phyloP scores from a whole-genome alignment of 2,329 filamentous ascomycete species.

The Clarireedia hainanense region DNA sequence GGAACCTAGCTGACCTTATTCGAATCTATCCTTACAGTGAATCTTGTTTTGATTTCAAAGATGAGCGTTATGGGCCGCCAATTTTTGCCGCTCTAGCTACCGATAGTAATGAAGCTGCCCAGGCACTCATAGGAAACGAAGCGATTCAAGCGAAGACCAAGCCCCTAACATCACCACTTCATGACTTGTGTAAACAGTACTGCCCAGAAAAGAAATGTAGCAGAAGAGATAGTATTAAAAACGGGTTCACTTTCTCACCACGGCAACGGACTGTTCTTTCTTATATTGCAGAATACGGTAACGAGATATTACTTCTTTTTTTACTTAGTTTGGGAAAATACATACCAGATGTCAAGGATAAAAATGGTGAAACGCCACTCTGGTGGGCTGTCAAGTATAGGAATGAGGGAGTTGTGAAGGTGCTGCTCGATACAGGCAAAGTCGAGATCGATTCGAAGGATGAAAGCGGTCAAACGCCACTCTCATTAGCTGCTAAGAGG shows the following conservation, averaged over 20 bases:
- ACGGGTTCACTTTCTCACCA: conserved; percentile 11
- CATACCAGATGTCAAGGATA: background rate
- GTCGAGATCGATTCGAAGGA: background rate
- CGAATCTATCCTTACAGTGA: conserved; percentile 17
- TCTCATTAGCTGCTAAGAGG: background rate
- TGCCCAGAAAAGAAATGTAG: background rate
- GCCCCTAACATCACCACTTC: conserved; percentile 6
- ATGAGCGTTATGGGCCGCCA: conserved; percentile 29
- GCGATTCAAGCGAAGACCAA: background rate
- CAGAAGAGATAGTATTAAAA: conserved; percentile 2
- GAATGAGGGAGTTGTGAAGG: conserved; percentile 11
- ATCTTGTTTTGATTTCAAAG: conserved; percentile 19
- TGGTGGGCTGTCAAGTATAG: background rate
- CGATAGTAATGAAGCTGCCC: conserved; percentile 24
- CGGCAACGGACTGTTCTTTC: conserved; percentile 2
- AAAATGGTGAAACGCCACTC: conserved; percentile 7
- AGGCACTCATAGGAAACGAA: conserved; percentile 20
- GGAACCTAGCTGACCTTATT: conserved; percentile 24
- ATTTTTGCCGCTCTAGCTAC: conserved; percentile 32
- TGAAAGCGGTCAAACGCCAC: conserved; percentile 1
- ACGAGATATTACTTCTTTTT: conserved; percentile 9
- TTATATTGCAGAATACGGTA: conserved; percentile 6
- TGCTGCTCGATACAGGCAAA: background rate
- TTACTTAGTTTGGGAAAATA: background rate
- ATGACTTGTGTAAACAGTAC: conserved; percentile 10